A percentile compares a stretch with the other conserved stretches of the same genome.
Evolutionary conservation across 768 basidiomycete genomes (phyloP).

Genomic region (Termitomyces heimii): DNA sequence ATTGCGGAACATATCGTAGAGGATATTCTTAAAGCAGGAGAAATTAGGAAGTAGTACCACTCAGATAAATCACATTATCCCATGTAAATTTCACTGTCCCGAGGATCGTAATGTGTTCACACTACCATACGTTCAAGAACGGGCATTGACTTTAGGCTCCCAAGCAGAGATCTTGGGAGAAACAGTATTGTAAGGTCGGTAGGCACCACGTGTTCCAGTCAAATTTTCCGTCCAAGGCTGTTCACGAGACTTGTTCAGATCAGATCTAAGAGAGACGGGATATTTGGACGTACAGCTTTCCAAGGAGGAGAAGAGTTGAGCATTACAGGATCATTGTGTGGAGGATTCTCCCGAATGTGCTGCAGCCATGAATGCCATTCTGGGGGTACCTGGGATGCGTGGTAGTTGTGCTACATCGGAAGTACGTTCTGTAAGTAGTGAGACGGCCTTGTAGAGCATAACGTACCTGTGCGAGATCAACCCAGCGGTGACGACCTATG

Average conservation of each 20-base stretch:
- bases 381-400: constrained; percentile 90
- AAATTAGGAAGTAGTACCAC: constrained; percentile 3
- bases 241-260: not conserved
- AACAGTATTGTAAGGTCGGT: constrained; percentile 82
- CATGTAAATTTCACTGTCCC: not conserved
- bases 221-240: constrained; percentile 85
- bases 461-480: constrained; percentile 83
- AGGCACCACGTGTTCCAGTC: constrained; percentile 91
- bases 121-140: constrained; percentile 21
- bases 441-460: not conserved
- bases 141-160: constrained; percentile 65
- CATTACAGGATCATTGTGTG: constrained; percentile 68
- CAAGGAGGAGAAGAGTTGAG: constrained; percentile 68
- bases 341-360: constrained; percentile 84
- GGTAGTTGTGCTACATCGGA: constrained; percentile 61
- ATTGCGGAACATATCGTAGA: constrained; percentile 81
- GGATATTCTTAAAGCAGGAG: constrained; percentile 35
- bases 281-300: constrained; percentile 59
- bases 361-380: constrained; percentile 97
- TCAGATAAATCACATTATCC: constrained; percentile 7
- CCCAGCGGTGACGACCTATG: constrained; percentile 92
- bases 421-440: not conserved
- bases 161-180: constrained; percentile 78
- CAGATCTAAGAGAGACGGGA: not conserved
- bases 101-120: constrained; percentile 7